phyloP scores from a whole-genome alignment of 306 rosid species.

The Vigna mungo region DNA sequence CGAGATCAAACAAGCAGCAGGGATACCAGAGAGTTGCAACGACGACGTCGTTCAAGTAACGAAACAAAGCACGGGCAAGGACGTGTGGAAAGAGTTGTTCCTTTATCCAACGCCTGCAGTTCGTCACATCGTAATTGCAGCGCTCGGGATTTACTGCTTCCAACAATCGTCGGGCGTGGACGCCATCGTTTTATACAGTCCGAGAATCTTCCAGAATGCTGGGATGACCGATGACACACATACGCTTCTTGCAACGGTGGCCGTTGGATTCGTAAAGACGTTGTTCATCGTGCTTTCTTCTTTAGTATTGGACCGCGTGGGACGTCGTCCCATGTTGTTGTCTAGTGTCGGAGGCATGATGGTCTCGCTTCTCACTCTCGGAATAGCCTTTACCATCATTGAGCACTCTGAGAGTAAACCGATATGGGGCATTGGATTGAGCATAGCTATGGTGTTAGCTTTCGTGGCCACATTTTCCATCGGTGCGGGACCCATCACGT shows the following conservation, averaged over 20 bases:
- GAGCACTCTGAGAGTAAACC: constrained; percentile 9
- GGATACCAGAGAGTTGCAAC: constrained; percentile 64
- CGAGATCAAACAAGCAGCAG: constrained; percentile 76
- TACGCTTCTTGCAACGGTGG: constrained; percentile 68
- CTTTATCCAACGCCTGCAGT: constrained; percentile 69
- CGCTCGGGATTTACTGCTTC: constrained; percentile 73
- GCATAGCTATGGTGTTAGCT: constrained; percentile 51
- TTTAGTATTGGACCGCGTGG: constrained; percentile 62
- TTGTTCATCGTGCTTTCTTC: constrained; percentile 74
- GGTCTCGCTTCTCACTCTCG: constrained; percentile 55
- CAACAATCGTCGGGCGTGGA: constrained; percentile 82
- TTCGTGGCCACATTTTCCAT: constrained; percentile 75
- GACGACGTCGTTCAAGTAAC: constrained; percentile 61
- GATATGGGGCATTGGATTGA: constrained; percentile 66
- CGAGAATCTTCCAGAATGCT: constrained; percentile 67
- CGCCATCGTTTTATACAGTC: constrained; percentile 82
- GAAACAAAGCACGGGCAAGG: constrained; percentile 53
- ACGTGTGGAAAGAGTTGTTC: constrained; percentile 74
- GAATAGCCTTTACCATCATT: constrained; percentile 52
- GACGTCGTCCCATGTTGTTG: constrained; percentile 75
- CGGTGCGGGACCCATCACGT: constrained; percentile 82
- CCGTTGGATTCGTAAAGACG: constrained; percentile 74
- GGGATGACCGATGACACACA: constrained; percentile 49
- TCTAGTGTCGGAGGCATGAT: constrained; percentile 69
- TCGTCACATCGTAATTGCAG: constrained; percentile 69